Evolutionary conservation across 345 rosid species (phyloP), one percentile per base, ranked within the genome.

Genomic region (Populus pruinosa): DNA sequence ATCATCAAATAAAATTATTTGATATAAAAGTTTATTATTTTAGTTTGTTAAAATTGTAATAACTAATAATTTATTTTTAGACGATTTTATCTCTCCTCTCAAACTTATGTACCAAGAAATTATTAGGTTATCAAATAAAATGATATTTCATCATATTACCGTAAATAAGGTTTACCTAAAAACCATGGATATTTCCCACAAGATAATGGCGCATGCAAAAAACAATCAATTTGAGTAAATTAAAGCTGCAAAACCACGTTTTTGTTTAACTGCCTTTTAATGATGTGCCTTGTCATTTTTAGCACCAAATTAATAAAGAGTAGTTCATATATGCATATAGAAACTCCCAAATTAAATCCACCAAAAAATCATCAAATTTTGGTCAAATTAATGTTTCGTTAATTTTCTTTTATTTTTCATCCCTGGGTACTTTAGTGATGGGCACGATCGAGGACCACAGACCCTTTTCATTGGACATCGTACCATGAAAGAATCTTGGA

Each of bases 21-120:
- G 35, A 33, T 0, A 33, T 0, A 33, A 4, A 33, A 0, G 0
- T 33, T 33, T 33, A 0, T 33, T 33, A 33, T 33, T 33, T 33
- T 33, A 33, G 0, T 33, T 33, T 33, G 0, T 33, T 33, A 33
- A 0, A 33, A 33, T 33, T 0, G 0, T 33, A 33, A 4, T 0
- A 33, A 4, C 36, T 33, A 0, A 33, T 33, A 33, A 31, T 31
- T 31, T 2, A 2, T 31, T 31, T 2, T 31, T 31, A 2, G 0
- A 31, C 0, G 4, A 31, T 0, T 31, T 31, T 31, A 2, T 31
- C 33, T 31, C 4, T 31, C 4, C 0, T 31, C 0, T 31, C 0
- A 31, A 31, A 31, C 4, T 31, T 0, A 31, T 31, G 0, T 31
- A 31, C 33, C 33, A 0, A 31, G 3, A 41, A 41, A 41, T 9